phyloP scores from a whole-genome alignment of 2,329 filamentous ascomycete genomes.

The Neopestalotiopsis sp. region DNA sequence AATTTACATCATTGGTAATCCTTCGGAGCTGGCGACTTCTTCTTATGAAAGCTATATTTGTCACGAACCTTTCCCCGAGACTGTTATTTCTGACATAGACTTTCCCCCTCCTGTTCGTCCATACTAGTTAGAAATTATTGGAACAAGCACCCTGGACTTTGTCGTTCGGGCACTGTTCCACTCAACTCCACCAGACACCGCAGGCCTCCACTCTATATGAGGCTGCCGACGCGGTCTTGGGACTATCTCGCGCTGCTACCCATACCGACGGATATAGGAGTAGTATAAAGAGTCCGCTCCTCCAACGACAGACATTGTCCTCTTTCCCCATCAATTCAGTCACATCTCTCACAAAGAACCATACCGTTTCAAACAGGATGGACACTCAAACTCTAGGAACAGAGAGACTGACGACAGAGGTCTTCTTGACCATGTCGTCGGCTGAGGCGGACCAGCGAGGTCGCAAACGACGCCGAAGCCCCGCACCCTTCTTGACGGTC shows the following conservation, averaged over 20 bases:
- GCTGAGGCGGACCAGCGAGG: constrained; percentile 41
- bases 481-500: constrained; percentile 31
- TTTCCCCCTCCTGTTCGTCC: neutral
- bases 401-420: constrained; percentile 31
- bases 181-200: constrained; percentile 5
- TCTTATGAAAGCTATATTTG: neutral
- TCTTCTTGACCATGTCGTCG: constrained; percentile 32
- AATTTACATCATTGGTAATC: constrained; percentile 1
- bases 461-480: constrained; percentile 42
- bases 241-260: neutral
- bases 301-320: neutral
- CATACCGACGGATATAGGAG: constrained; percentile 2
- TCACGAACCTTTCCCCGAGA: neutral
- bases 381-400: constrained; percentile 25
- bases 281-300: neutral
- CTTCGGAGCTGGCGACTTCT: neutral
- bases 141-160: neutral
- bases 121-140: neutral
- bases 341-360: neutral
- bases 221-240: constrained; percentile 12
- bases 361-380: constrained; percentile 26
- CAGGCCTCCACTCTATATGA: constrained; percentile 13
- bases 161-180: neutral
- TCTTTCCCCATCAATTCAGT: neutral
- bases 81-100: neutral